Evolutionary conservation across 352 stramenopile species (phyloP), one percentile per base, ranked within the genome.

Genomic region (Pythium aquatile): DNA sequence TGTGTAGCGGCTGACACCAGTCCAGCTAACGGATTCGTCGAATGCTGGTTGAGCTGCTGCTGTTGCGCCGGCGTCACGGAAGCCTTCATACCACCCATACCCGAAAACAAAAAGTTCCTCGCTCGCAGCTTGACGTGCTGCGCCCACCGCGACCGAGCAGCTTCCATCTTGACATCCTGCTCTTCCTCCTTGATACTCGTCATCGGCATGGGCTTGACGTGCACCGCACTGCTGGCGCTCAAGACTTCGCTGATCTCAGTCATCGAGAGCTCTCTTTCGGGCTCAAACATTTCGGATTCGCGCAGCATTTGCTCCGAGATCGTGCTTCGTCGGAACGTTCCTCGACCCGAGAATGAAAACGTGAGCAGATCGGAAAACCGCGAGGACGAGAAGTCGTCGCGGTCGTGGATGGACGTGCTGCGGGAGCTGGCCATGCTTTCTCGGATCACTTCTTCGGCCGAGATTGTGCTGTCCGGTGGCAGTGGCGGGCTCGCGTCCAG

Each of bases 151-250:
- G 80, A 92, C 51, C 91, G 87, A 32, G 87, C 87, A 16, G 91
- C 88, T 65, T 91, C 83, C 32, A 89, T 77, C 67, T 94, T 96
- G 32, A 90, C 66, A 42, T 87, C 78, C 58, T 96, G 78, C 47
- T 94, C 87, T 66, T 92, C 83, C 61, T 92, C 78, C 40, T 93
- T 96, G 69, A 93, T 92, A 69, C 83, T 93, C 17, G 84, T 91
- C 64, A 92, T 83, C 63, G 87, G 79, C 59, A 91, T 85, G 44
- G 73, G 81, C 63, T 86, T 88, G 39, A 78, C 73, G 54, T 92
- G 69, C 26, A 82, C 72, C 52, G 88, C 75, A 28, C 29, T 65
- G 11, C 46, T 88, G 0, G 75, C 74, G 54, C 79, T 88, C 2
- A 96, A 76, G 24, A 93, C 81, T 37, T 93, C 83, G 13, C 78